Percentiles rank a stretch among this genome's conserved stretches.
Conservation (phyloP, 441 rosid species). For the Daphne laureola region DNA sequence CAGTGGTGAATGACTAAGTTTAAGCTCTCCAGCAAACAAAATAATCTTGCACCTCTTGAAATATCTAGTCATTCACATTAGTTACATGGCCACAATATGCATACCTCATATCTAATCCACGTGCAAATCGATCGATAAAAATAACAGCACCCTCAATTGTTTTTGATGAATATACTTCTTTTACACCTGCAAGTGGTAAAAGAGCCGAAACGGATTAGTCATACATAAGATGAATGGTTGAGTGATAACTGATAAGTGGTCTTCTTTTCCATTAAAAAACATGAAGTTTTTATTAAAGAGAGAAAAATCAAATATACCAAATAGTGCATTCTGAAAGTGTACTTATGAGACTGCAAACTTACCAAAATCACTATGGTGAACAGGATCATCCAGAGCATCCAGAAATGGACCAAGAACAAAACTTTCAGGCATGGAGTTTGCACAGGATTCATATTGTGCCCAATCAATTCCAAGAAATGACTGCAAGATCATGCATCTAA, state of each 20-base stretch:
- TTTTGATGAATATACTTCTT: constrained; percentile 70
- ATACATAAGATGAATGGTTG: constrained; percentile 8
- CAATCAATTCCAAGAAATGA: constrained; percentile 80
- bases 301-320: background rate
- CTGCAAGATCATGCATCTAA: constrained; percentile 92
- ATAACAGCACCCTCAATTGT: constrained; percentile 52
- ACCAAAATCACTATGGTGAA: constrained; percentile 94
- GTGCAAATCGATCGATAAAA: constrained; percentile 54
- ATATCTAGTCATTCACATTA: constrained; percentile 7
- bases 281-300: background rate
- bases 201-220: constrained; percentile 2
- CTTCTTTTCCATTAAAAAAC: too few relatives aligned
- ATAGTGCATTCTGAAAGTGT: constrained; percentile 5
- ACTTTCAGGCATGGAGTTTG: constrained; percentile 54
- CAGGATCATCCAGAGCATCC: constrained; percentile 83
- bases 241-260: background rate
- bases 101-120: constrained; percentile 51
- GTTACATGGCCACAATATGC: constrained; percentile 7
- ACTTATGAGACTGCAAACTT: constrained; percentile 22
- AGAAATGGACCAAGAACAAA: constrained; percentile 80
- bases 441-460: constrained; percentile 47
- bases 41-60: background rate
- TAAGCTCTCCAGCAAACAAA: background rate
- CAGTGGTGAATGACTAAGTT: background rate
- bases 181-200: constrained; percentile 43